Percentiles rank a stretch among this genome's conserved stretches.
Conservation (phyloP, 1,284 basidiomycete species). For the Puccinia novopanici region DNA sequence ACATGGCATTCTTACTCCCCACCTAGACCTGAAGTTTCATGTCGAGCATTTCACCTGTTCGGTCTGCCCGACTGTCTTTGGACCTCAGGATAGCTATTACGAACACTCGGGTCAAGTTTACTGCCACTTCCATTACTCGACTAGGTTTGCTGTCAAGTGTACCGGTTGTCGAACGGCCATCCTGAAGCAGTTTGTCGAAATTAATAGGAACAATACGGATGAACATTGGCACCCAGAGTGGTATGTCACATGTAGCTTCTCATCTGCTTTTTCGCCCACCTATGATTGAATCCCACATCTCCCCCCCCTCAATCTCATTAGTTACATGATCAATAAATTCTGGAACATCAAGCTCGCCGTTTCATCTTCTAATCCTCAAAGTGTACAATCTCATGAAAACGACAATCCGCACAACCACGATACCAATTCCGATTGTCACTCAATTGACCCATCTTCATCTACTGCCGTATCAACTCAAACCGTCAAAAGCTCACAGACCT, state of each 20-base stretch:
- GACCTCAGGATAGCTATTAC: conserved; percentile 97
- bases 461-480: conserved; percentile 39
- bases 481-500: conserved; percentile 23
- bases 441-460: conserved; percentile 51
- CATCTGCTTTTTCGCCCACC: not conserved
- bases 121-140: conserved; percentile 55
- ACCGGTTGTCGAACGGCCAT: conserved; percentile 98
- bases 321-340: conserved; percentile 66
- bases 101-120: conserved; percentile 93
- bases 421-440: conserved; percentile 51
- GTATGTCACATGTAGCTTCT: conserved; percentile 69
- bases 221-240: conserved; percentile 99
- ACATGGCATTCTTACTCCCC: too few relatives aligned
- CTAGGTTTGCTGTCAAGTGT: conserved; percentile 87
- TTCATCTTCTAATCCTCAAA: conserved; percentile 60
- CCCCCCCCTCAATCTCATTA: not conserved
- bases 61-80: conserved; percentile 91
- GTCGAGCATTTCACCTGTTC: conserved; percentile 99
- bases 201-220: conserved; percentile 94
- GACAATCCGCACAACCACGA: conserved; percentile 52
- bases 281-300: not conserved
- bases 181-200: conserved; percentile 98
- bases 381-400: conserved; percentile 54
- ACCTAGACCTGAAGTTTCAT: conserved; percentile 73
- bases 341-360: conserved; percentile 98